Conservation (phyloP, 208 protist species). For the Angomonas deanei region DNA sequence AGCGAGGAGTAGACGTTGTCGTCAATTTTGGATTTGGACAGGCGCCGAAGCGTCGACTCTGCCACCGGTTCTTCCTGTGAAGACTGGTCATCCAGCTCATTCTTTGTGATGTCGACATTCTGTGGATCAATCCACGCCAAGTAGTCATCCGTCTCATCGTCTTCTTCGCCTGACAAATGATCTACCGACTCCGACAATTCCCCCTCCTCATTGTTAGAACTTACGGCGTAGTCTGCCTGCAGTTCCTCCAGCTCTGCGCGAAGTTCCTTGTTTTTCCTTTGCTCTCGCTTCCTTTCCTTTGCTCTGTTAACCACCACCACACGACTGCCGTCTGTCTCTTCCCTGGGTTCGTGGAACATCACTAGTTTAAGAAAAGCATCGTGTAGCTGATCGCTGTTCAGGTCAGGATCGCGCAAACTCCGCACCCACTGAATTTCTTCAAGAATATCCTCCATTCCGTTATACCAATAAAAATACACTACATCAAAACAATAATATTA, state of each 20-base stretch:
- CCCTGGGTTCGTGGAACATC: constrained; percentile 24
- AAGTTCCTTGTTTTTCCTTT: constrained; percentile 41
- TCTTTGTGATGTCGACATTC: too few species aligned
- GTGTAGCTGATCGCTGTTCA: not conserved
- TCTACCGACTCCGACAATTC: not conserved
- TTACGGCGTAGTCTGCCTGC: not conserved
- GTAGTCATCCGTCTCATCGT: not conserved
- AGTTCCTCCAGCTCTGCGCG: not conserved
- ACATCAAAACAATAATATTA: too few species aligned
- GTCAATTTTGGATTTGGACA: not conserved
- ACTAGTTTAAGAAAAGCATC: constrained; percentile 12
- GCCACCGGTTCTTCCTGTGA: not conserved
- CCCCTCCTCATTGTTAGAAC: not conserved
- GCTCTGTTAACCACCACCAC: constrained; percentile 37
- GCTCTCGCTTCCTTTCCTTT: constrained; percentile 48
- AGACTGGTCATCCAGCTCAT: not conserved
- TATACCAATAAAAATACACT: too few species aligned
- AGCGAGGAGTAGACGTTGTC: too few species aligned
- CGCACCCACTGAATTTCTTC: not conserved
- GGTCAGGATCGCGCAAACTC: not conserved
- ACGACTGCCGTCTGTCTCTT: constrained; percentile 4
- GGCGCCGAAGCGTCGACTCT: not conserved
- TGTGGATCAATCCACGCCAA: not conserved
- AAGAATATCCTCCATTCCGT: not conserved
- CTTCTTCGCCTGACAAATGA: not conserved